Evolutionary conservation across 1,284 basidiomycete species (phyloP).

Genomic region (Trametes versicolor): DNA sequence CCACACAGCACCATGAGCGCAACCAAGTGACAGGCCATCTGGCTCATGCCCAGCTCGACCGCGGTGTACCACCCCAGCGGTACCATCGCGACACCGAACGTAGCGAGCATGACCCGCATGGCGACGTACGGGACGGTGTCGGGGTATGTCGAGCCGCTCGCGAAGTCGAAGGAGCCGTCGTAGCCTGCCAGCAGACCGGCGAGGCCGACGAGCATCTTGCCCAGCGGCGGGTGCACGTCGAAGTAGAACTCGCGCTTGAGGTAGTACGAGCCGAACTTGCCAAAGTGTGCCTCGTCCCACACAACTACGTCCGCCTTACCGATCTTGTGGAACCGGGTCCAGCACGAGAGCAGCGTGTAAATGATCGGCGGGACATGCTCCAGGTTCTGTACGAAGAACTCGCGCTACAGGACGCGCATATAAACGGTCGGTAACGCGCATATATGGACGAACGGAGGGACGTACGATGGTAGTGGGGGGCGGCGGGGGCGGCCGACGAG

Average conservation of each 20-base stretch:
- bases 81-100: conserved; percentile 95
- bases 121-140: conserved; percentile 89
- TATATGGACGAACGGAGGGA: conserved; percentile 26
- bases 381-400: conserved; percentile 84
- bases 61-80: conserved; percentile 97
- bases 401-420: conserved; percentile 57
- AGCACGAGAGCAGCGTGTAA: conserved; percentile 94
- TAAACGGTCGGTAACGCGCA: background rate
- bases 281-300: conserved; percentile 99
- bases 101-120: conserved; percentile 95
- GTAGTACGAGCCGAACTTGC: conserved; percentile 97
- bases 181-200: conserved; percentile 93
- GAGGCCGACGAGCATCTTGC: conserved; percentile 98
- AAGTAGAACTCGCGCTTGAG: conserved; percentile 97
- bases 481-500: conserved; percentile 65
- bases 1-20: conserved; percentile 94
- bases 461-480: conserved; percentile 79
- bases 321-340: conserved; percentile 95
- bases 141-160: conserved; percentile 91
- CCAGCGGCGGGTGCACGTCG: conserved; percentile 97
- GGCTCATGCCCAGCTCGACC: conserved; percentile 94
- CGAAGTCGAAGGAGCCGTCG: conserved; percentile 93
- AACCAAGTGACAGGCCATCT: conserved; percentile 90
- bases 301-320: conserved; percentile 90
- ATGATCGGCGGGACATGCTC: conserved; percentile 85